Percentiles rank a stretch among this genome's conserved stretches.
Conservation (phyloP, 2,329 filamentous ascomycete species). For the Colletotrichum lini region DNA sequence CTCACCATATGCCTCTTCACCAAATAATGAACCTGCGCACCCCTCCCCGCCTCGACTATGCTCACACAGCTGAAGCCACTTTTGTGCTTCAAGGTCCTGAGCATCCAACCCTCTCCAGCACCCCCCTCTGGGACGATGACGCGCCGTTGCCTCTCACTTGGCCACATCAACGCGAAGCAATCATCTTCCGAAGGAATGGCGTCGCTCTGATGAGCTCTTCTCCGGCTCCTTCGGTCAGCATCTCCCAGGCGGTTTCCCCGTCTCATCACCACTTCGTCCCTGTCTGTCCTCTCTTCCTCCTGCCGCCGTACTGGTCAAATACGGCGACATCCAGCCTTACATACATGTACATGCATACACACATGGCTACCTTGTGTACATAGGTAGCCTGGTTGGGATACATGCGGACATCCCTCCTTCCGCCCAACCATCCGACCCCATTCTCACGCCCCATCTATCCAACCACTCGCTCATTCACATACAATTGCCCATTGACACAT, state of each 20-base stretch:
- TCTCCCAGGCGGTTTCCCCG: slow-evolving; percentile 1
- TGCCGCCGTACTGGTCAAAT: slow-evolving; percentile 3
- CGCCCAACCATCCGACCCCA: slow-evolving; percentile 25
- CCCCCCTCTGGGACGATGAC: too few relatives aligned
- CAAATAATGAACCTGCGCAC: background rate
- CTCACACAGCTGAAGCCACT: background rate
- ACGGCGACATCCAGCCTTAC: slow-evolving; percentile 20
- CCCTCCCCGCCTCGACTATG: background rate
- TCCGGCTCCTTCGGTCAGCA: background rate
- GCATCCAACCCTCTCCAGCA: too few relatives aligned
- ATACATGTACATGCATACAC: background rate
- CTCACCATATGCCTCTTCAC: background rate
- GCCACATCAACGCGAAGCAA: background rate
- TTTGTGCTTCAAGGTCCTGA: background rate
- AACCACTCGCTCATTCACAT: slow-evolving; percentile 3
- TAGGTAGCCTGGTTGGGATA: slow-evolving; percentile 19
- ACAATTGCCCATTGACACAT: slow-evolving; percentile 17
- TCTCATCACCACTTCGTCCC: background rate
- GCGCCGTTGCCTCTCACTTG: background rate
- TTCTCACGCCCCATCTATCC: slow-evolving; percentile 19
- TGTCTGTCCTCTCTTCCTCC: slow-evolving; percentile 5
- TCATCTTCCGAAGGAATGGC: background rate
- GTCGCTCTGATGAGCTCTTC: background rate
- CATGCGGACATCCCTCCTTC: slow-evolving; percentile 14
- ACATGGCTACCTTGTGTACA: slow-evolving; percentile 11